Conservation (phyloP, 768 basidiomycete genomes). For the Rhizopogon sp. region DNA sequence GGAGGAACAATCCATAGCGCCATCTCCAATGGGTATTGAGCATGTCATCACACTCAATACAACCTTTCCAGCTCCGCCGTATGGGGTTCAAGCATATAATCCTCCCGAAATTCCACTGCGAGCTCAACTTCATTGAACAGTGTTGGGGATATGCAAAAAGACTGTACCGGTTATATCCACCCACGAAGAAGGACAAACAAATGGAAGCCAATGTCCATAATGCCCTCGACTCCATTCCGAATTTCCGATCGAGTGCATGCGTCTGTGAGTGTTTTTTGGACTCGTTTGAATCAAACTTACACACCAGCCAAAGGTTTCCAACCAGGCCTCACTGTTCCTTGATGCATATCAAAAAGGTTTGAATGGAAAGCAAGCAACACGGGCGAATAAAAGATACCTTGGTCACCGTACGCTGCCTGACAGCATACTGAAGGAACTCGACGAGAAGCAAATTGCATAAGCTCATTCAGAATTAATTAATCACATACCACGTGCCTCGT, state of each 20-base stretch:
- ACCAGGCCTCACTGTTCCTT: constrained; percentile 9
- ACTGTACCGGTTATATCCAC: constrained; percentile 15
- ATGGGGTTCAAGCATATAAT: constrained; percentile 27
- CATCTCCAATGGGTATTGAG: constrained; percentile 44
- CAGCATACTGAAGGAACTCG: not conserved
- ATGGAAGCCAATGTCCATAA: constrained; percentile 24
- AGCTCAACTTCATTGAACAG: constrained; percentile 35
- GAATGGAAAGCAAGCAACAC: constrained; percentile 11
- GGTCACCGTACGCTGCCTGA: constrained; percentile 10
- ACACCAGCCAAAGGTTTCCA: constrained; percentile 7
- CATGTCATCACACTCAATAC: constrained; percentile 49
- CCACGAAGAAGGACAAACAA: constrained; percentile 25
- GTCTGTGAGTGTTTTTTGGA: constrained; percentile 10
- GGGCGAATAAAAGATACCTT: constrained; percentile 13
- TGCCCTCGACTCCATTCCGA: constrained; percentile 24
- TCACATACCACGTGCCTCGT: too few species aligned
- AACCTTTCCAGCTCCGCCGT: constrained; percentile 35
- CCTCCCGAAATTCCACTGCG: constrained; percentile 31
- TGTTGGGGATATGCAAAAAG: constrained; percentile 31
- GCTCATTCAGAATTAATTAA: not conserved
- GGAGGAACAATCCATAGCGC: constrained; percentile 44
- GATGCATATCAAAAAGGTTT: constrained; percentile 13
- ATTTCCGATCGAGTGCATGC: constrained; percentile 15
- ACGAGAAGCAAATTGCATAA: not conserved
- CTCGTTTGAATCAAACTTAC: not conserved